These are phyloP conservation scores for Lentinula sp. DNA, from an alignment of 768 basidiomycete genomes.

Conservation along the genomic window DNA sequence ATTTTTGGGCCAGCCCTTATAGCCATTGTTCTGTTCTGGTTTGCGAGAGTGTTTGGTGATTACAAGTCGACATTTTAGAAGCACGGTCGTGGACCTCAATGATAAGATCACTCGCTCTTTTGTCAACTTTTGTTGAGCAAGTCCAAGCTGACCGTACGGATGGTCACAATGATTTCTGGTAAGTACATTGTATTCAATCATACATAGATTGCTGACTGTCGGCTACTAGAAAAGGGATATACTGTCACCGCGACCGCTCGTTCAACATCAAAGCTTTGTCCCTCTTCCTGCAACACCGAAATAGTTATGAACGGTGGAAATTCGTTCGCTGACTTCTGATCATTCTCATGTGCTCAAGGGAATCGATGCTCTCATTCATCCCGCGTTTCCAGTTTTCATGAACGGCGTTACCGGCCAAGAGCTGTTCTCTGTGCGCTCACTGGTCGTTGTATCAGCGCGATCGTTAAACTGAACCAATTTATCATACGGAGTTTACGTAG, in stretches of 20 bases:
- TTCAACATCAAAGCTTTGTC: not conserved
- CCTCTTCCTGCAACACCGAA: not conserved
- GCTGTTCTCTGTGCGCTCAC: constrained; percentile 3
- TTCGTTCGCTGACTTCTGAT: not conserved
- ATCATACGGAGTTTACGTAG: constrained; percentile 1
- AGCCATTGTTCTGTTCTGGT: no score
- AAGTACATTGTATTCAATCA: no score
- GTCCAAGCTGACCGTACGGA: no score
- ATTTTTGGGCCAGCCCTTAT: not conserved
- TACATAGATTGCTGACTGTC: not conserved
- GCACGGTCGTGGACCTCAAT: no score
- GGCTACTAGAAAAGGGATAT: not conserved
- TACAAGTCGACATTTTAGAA: no score
- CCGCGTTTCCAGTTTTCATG: not conserved
- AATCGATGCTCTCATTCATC: constrained; percentile 5
- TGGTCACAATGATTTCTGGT: no score
- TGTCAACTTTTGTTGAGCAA: no score
- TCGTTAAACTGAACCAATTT: not conserved
- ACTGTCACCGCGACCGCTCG: constrained; percentile 3
- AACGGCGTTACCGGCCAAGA: not conserved
- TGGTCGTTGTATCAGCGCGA: not conserved
- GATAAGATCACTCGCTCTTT: no score
- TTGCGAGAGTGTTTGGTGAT: no score
- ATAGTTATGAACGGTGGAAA: not conserved
- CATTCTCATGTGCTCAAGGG: constrained; percentile 12